phyloP scores from a whole-genome alignment of 2,329 filamentous ascomycete species.

The Sporothrix pallida region DNA sequence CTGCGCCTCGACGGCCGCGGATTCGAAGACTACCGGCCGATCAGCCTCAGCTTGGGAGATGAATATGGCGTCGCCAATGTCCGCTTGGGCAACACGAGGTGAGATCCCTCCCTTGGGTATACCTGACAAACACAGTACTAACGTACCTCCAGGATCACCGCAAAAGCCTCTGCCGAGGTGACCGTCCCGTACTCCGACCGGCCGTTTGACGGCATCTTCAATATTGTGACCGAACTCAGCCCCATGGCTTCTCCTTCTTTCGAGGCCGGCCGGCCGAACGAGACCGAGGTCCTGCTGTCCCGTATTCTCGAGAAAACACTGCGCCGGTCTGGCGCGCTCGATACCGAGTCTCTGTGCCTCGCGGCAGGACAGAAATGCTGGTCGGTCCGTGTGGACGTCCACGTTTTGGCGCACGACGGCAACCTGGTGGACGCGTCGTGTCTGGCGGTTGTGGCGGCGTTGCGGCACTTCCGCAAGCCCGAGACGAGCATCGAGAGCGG shows the following conservation, averaged over 20 bases:
- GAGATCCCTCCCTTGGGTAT: too few relatives aligned
- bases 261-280: conserved; percentile 81
- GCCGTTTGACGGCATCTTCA: conserved; percentile 94
- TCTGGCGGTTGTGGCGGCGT: conserved; percentile 82
- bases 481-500: conserved; percentile 88
- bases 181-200: conserved; percentile 84
- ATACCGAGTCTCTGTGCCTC: conserved; percentile 95
- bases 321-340: conserved; percentile 86
- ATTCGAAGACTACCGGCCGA: conserved; percentile 77
- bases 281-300: conserved; percentile 83
- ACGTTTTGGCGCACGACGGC: conserved; percentile 89
- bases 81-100: conserved; percentile 88
- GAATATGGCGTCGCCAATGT: conserved; percentile 91
- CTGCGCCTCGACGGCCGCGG: conserved; percentile 83
- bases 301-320: conserved; percentile 92
- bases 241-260: conserved; percentile 92
- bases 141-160: conserved; percentile 68
- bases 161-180: conserved; percentile 86
- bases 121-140: conserved; percentile 30
- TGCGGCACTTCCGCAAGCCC: conserved; percentile 89
- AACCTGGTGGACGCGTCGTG: conserved; percentile 87
- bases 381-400: conserved; percentile 87
- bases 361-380: conserved; percentile 90
- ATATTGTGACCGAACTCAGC: conserved; percentile 86
- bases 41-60: conserved; percentile 83